Base-by-base conservation (phyloP, 768 basidiomycete genomes). In the Tremella fuciformis region DNA sequence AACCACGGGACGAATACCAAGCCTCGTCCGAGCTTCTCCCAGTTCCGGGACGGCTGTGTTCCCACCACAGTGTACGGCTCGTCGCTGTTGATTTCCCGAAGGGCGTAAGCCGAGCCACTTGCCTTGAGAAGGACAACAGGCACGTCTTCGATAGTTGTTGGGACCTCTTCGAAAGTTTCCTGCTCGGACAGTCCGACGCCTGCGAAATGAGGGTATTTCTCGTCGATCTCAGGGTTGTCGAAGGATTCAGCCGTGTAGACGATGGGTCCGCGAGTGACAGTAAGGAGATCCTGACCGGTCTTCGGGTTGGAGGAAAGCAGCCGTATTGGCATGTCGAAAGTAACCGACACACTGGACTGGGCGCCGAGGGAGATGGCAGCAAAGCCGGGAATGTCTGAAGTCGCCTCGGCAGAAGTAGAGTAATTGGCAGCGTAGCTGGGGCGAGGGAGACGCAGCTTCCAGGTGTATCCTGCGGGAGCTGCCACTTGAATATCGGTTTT, bases 1-100 rank as follows among this genome's bases (percentile, higher is more conserved):
- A 67, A 67, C 63, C 63, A 70, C 16, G 69, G 69, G 13, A 65
- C 62, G 4, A 65, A 59, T 11, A 19, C 58, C 13, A 70, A 18
- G 44, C 42, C 42, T 37, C 62, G 16, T 3, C 54, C 52, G 44
- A 64, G 39, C 48, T 50, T 47, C 18, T 22, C n/a, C 57, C 57
- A 58, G 18, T 21, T 26, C 44, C 67, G 63, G 6, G 64, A 57
- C 13, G 58, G 55, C 19, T 34, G 18, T 1, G 48, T 38, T 7
- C 16, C 34, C 19, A 7, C 49, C 18, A 53, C 60, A 3, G 29
- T 40, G 16, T 13, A 16, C 24, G 22, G 16, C 11, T 44, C 24
- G 13, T 2, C 29, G 13, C 22, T 13, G 39, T 25, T 25, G 42
- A 18, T 18, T 15, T 46, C 22, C 7, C n/a, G 51, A 13, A 63